Evolutionary conservation across 495 filamentous ascomycete species (phyloP), one percentile per base, ranked within the genome.

Genomic region (Platismatia glauca): DNA sequence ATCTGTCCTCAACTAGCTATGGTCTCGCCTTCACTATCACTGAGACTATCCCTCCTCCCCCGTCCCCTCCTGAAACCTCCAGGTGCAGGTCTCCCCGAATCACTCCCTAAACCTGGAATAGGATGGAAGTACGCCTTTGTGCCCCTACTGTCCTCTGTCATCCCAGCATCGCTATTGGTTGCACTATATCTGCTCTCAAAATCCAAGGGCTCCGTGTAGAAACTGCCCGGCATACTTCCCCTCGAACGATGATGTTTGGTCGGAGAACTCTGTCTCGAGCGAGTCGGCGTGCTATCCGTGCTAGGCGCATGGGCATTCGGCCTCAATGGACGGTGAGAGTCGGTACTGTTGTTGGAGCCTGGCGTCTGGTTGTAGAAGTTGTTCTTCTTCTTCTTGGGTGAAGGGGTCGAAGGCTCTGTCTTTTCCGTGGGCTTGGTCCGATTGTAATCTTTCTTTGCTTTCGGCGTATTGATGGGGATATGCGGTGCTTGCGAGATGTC

Each of bases 81-180:
- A 24, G 69, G 71, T 4, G 67, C 73, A 62, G 63, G 71, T 59
- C 71, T 66, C 37, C 78, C 68, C 55, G 73, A 69, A 16, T 75
- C 72, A 60, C 79, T 76, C 38, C 79, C 85, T 69, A 92, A 72
- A 2, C 89, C 89, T 0, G 90, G 89, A 66, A 93, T 89, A 2
- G 86, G 79, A 72, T 92, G 89, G 63, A 81, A 82, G 71, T 96
- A 96, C 55, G 81, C 84, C 78, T 89, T 91, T 24, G 90, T 94
- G 29, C 90, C 90, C 16, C 82, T 71, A 1, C 83, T 84, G 61
- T 82, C 82, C 58, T 82, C 81, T 9, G 81, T 78, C 64, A 79
- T 71, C 43, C 78, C 80, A 24, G 76, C 71, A 35, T 72, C 70
- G 0, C 72, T 75, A 65, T 75, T 79, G 61, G 67, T 78, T 71